Base-by-base conservation (phyloP, 345 rosid species). In the Schrenkiella parvula region DNA sequence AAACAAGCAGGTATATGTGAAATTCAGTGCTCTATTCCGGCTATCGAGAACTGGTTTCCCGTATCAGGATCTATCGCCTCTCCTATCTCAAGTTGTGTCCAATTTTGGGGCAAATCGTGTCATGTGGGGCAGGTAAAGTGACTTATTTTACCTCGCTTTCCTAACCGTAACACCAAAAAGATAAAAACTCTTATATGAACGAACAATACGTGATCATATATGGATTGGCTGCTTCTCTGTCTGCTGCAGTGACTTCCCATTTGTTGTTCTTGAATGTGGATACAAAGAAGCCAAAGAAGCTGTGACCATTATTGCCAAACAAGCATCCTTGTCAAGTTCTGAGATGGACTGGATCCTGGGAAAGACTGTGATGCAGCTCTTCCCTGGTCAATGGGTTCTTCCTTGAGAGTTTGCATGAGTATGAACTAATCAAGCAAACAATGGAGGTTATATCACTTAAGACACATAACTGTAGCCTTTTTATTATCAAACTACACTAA, bases 61-160 rank as follows among this genome's bases (percentile, higher is more conserved):
- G 0, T 89, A 84, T 46, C 78, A 75, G 61, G 96, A 93, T 73
- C 79, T 91, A 50, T 65, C 84, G 1, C 75, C 80, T 42, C 81
- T 77, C 70, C 84, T 93, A 19, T 79, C 91, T 37, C 87, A 85
- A 78, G 66, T 83, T 31, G 83, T 91, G 37, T 75, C 91, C 55
- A 70, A 77, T 78, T 91, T 84, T 14, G 97, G 96, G 22, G 88
- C 88, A 48, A 83, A 82, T 54, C 89, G 84, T 38, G 83, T 93
- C 68, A 89, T 93, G 97, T 93, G 98, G 97, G 97, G 97, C 79
- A 88, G 97, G 96, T 87, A 78, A 44, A 47, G 52, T 6, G 56
- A 21, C 52, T 48, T 38, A 8, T 34, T 2, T 18, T n/a, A 59
- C 68, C 21, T 42, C 0, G 4, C 46, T 51, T 57, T 59, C 38